Base-by-base conservation (phyloP, 2,329 filamentous ascomycete genomes). In the Sordariomycetes sp. region DNA sequence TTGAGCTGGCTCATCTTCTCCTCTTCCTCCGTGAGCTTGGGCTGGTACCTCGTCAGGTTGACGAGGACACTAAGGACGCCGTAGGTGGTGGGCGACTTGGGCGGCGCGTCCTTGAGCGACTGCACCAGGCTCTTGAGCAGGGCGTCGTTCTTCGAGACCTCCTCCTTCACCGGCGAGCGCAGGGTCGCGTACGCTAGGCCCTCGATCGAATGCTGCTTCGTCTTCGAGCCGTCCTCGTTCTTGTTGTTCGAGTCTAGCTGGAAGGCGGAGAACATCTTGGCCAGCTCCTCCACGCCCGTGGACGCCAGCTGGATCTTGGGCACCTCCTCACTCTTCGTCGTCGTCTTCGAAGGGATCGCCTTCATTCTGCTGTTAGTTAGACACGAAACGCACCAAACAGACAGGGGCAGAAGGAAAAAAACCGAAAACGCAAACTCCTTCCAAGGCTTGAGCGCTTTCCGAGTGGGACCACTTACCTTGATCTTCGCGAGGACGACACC, bases 1-100 rank as follows among this genome's bases (percentile, higher is more conserved):
- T 96, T 97, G 52, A 99, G 80, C 69, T 99, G 89, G 6, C 82
- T 82, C 75, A 99, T 90, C 67, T 89, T 90, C 74, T 93, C 94
- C 66, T 97, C 88, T 71, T 99, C 94, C 62, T 97, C 93, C 0
- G 90, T 87, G 48, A 92, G 77, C 8, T 77, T 76, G 7, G 91
- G 91, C 48, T 83, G 80, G 68, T 96, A 97, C 34, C 82, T 79
- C 16, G 90, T 96, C 56, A 99, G 75, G 67, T 97, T 97, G 58
- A 84, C 78, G 63, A 97, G 81, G 58, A 97, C 88, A 67, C 88
- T 96, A 48, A 99, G 77, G 20, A 85, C 88, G 54, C 93, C 93
- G 67, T 96, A 97, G 0, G 91, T 86, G 25, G 88, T 76, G 14
- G 88, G 85, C 1, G 88, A 87, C 62, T 85, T 83, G 12, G 82